Conservation (phyloP, 2,329 filamentous ascomycete species). For the Microdochium nivale region DNA sequence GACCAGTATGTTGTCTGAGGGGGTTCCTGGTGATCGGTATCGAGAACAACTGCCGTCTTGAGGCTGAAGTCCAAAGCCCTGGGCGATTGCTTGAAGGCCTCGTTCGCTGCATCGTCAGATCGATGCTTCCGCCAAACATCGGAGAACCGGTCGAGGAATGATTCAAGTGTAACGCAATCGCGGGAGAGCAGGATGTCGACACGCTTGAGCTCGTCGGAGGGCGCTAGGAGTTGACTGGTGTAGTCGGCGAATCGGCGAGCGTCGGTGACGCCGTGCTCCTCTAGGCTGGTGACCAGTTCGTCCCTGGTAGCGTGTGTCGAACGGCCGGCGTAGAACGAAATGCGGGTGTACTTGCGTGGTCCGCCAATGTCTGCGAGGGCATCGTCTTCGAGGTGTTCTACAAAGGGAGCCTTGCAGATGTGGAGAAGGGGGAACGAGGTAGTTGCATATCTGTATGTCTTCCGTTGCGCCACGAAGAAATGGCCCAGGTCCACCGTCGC, state of each 20-base stretch:
- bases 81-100: background rate
- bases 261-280: background rate
- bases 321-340: background rate
- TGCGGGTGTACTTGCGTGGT: background rate
- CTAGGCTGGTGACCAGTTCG: background rate
- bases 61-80: background rate
- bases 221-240: background rate
- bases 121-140: background rate
- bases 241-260: background rate
- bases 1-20: background rate
- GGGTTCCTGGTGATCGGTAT: background rate
- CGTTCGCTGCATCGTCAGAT: background rate
- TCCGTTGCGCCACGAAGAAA: background rate
- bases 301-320: background rate
- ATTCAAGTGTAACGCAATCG: background rate
- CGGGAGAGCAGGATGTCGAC: background rate
- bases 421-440: background rate
- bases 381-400: background rate
- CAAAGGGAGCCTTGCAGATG: background rate
- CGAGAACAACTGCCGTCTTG: background rate
- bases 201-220: background rate
- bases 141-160: background rate
- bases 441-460: background rate
- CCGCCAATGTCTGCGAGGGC: background rate
- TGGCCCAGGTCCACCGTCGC: background rate